These are phyloP conservation scores for Mortierella sp. DNA, from an alignment of 371 early-diverging fungal species.

Conservation along the genomic window DNA sequence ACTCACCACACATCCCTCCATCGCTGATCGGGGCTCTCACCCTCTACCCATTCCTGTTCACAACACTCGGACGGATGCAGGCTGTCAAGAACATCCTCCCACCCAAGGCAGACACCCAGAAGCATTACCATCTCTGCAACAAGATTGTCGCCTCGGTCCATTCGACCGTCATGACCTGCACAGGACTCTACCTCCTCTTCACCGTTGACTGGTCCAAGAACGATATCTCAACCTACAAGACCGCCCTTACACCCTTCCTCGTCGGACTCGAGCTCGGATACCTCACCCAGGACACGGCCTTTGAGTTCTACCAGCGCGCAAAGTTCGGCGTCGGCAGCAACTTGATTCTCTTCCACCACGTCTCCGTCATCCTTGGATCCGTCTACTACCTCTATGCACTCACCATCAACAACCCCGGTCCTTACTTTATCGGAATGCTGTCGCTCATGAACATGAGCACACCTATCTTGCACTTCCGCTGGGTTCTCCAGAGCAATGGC, in stretches of 20 bases:
- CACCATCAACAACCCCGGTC: constrained; percentile 46
- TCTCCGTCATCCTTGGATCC: constrained; percentile 50
- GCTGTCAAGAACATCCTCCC: constrained; percentile 44
- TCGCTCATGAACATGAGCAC: constrained; percentile 58
- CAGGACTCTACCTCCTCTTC: constrained; percentile 42
- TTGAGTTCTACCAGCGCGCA: constrained; percentile 53
- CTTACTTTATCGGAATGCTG: constrained; percentile 56
- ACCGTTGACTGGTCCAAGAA: constrained; percentile 53
- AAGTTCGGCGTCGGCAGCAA: constrained; percentile 54
- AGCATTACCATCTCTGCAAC: constrained; percentile 53
- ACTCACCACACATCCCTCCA: constrained; percentile 35
- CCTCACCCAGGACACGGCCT: constrained; percentile 51
- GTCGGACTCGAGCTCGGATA: constrained; percentile 58
- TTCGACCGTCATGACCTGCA: constrained; percentile 53
- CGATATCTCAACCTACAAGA: constrained; percentile 52
- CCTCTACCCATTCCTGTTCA: constrained; percentile 46
- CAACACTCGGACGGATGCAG: constrained; percentile 26
- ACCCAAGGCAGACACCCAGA: constrained; percentile 45
- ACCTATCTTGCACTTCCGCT: constrained; percentile 53
- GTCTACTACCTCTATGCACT: constrained; percentile 48
- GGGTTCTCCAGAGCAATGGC: constrained; percentile 50
- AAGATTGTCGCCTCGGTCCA: constrained; percentile 55
- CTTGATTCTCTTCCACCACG: constrained; percentile 56
- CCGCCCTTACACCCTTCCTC: constrained; percentile 51
- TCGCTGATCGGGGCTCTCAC: constrained; percentile 45